These are phyloP conservation scores for Malassezia globosa DNA, from an alignment of 1,284 basidiomycete genomes.

Conservation along the genomic window DNA sequence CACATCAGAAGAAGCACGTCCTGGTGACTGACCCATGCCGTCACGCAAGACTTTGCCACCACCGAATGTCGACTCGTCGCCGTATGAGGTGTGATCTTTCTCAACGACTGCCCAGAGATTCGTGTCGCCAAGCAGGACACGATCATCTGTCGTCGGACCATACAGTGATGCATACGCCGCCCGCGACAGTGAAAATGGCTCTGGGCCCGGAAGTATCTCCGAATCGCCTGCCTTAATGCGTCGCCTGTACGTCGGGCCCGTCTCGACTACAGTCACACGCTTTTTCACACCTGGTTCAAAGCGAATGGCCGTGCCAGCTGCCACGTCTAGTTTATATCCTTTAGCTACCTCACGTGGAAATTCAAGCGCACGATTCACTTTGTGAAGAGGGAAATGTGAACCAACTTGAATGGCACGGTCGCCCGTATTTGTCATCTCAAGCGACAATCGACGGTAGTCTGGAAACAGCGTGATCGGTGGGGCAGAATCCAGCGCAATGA, in stretches of 20 bases:
- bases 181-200: constrained; percentile 25
- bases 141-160: constrained; percentile 84
- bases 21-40: constrained; percentile 65
- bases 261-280: constrained; percentile 68
- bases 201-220: constrained; percentile 14
- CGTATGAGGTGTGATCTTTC: constrained; percentile 67
- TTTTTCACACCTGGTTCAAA: constrained; percentile 90
- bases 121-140: constrained; percentile 77
- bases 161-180: constrained; percentile 38
- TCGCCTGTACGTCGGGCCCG: constrained; percentile 49
- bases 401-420: constrained; percentile 76
- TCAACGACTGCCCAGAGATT: constrained; percentile 87
- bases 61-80: constrained; percentile 91
- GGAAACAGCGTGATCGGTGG: constrained; percentile 62
- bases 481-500: constrained; percentile 23
- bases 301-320: constrained; percentile 84
- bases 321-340: constrained; percentile 77
- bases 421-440: constrained; percentile 80
- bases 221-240: constrained; percentile 9
- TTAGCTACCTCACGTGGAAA: constrained; percentile 75
- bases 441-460: constrained; percentile 58
- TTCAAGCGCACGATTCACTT: constrained; percentile 68
- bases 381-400: constrained; percentile 68
- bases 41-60: constrained; percentile 54
- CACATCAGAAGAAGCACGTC: constrained; percentile 58